These are phyloP conservation scores for Solanum hybrid DNA, from an alignment of 305 asterid genomes.

Conservation along the genomic window DNA sequence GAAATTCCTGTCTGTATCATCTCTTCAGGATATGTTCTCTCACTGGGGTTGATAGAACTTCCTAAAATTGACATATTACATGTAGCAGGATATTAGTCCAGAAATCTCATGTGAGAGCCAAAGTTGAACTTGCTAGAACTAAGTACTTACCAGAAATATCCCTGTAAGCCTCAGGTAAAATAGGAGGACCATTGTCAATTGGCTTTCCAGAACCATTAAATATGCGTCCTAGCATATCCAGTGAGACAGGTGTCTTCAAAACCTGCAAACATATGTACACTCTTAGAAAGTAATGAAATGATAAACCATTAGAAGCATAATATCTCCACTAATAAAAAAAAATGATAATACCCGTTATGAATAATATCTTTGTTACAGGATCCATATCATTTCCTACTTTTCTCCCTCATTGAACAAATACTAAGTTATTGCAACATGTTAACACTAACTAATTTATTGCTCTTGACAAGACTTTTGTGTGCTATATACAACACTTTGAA, in stretches of 20 bases:
- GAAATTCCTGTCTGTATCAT: conserved; percentile 99
- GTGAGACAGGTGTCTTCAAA: conserved; percentile 91
- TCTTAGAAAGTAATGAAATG: not conserved
- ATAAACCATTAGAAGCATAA: not conserved
- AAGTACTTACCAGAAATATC: conserved; percentile 86
- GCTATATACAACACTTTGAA: not conserved
- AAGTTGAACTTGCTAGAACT: not conserved
- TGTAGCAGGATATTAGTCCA: not conserved
- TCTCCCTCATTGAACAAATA: not conserved
- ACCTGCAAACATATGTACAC: conserved; percentile 36
- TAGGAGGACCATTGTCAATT: conserved; percentile 97
- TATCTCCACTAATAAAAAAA: not conserved
- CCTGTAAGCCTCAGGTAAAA: conserved; percentile 96
- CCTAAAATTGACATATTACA: conserved; percentile 36
- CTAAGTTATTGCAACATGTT: not conserved
- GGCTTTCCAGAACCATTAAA: conserved; percentile 98
- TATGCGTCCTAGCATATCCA: conserved; percentile 99
- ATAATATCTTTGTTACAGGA: not conserved
- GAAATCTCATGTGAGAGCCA: not conserved
- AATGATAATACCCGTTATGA: not conserved
- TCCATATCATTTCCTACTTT: not conserved
- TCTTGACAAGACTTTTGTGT: not conserved
- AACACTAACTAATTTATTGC: not conserved
- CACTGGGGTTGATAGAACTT: conserved; percentile 98
- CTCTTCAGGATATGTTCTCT: conserved; percentile 98